A percentile compares a stretch with the other conserved stretches of the same genome.
phyloP scores from a whole-genome alignment of 345 rosid genomes.

The Alliaria petiolata region DNA sequence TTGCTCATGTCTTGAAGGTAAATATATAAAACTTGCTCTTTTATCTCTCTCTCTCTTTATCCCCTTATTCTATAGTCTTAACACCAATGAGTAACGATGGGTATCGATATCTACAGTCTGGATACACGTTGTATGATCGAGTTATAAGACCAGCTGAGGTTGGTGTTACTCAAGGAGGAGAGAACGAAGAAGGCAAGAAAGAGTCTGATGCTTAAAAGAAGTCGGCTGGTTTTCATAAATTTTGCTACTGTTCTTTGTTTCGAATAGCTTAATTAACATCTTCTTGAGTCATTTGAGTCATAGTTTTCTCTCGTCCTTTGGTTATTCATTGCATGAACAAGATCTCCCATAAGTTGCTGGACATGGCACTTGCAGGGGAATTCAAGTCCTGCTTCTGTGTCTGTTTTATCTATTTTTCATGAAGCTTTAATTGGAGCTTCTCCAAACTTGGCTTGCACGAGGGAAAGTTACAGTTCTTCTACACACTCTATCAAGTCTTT shows the following conservation, averaged over 20 bases:
- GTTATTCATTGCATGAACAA: slow-evolving; percentile 18
- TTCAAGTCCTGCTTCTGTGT: neutral
- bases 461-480: neutral
- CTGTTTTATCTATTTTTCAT: neutral
- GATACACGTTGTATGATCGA: slow-evolving; percentile 72
- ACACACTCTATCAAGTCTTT: slow-evolving; percentile 3
- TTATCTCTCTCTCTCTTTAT: slow-evolving; percentile 6
- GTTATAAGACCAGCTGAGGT: slow-evolving; percentile 95
- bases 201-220: slow-evolving; percentile 30
- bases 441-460: neutral
- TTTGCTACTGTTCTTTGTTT: slow-evolving; percentile 16
- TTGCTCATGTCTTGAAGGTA: slow-evolving; percentile 89
- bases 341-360: slow-evolving; percentile 17
- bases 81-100: neutral
- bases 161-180: slow-evolving; percentile 62
- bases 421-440: neutral
- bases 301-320: slow-evolving; percentile 11
- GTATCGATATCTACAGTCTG: slow-evolving; percentile 45
- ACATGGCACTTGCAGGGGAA: neutral
- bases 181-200: slow-evolving; percentile 30
- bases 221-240: slow-evolving; percentile 9
- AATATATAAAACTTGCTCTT: neutral
- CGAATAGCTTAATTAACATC: neutral
- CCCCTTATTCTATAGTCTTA: neutral
- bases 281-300: neutral